Base-by-base conservation (phyloP, 306 rosid species). In the Glycine soja region DNA sequence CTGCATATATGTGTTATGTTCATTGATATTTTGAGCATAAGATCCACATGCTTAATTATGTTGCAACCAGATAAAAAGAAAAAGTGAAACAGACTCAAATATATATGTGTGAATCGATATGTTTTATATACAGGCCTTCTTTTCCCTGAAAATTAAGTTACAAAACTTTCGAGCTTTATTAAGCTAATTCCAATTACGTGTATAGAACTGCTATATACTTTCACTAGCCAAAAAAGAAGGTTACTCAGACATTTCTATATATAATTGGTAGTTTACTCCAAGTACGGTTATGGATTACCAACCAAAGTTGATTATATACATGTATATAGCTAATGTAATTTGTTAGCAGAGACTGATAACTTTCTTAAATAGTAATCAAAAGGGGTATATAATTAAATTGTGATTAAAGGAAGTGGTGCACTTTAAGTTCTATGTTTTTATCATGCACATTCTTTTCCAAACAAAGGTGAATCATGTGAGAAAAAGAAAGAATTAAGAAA, bases 401-500 rank as follows among this genome's bases (percentile, higher is more conserved):
- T 79, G 73, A 42, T 79, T 45, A 58, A 82, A 82, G 84, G 53
- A 74, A 81, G n/a, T 52, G 75, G 80, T 45, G 68, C n/a, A 54
- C 67, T 54, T 68, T 53, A 59, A 68, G 70, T 72, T 72, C 51
- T 59, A 14, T 78, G 66, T 59, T 73, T 77, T 68, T 82, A 8
- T 78, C 72, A 32, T 43, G 72, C 79, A 62, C 58, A 52, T 74
- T 72, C 52, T 78, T 75, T 78, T 42, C 11, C 19, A 18, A 63
- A 78, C 53, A 71, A 79, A 80, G 80, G 43, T 80, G 82, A 78
- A 82, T 74, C 82, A 81, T 80, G 79, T 58, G 62, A 81, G 47
- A 78, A 63, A 85, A 84, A 54, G 75, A 72, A 59, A 80, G 88
- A 87, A 24, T 24, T 24, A 81, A 85, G 86, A 87, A 81, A 85